Evolutionary conservation across 2,329 filamentous ascomycete genomes (phyloP).

Genomic region (Fusarium anthophilum): DNA sequence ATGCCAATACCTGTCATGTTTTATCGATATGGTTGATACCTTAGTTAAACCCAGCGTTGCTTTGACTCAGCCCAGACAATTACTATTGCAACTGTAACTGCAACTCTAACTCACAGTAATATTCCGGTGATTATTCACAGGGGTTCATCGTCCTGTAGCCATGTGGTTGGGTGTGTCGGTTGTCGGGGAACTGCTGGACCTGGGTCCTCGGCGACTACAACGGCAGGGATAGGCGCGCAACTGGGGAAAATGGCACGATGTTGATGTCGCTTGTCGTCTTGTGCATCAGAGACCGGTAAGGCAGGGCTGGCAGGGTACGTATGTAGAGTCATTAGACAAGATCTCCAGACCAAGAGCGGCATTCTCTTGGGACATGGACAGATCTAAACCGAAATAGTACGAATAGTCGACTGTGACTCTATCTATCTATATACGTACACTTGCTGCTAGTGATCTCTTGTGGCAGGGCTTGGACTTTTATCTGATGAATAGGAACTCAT

Average conservation of each 20-base stretch:
- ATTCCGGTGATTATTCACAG: slow-evolving; percentile 12
- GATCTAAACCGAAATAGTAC: slow-evolving; percentile 19
- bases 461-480: slow-evolving; percentile 10
- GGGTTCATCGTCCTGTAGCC: slow-evolving; percentile 1
- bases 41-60: background rate
- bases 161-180: slow-evolving; percentile 28
- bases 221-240: slow-evolving; percentile 14
- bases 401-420: slow-evolving; percentile 20
- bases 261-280: slow-evolving; percentile 22
- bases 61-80: background rate
- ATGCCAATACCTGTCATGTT: background rate
- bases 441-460: background rate
- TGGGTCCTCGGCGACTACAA: background rate
- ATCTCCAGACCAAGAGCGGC: background rate
- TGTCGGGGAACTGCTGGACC: slow-evolving; percentile 4
- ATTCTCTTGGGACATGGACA: background rate
- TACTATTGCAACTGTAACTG: background rate
- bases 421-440: background rate
- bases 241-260: slow-evolving; percentile 24
- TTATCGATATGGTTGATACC: background rate
- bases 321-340: background rate
- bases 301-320: background rate
- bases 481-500: background rate
- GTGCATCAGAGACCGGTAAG: background rate
- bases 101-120: slow-evolving; percentile 4